Evolutionary conservation across 2,329 filamentous ascomycete genomes (phyloP).

Genomic region (Ophiostoma piceae): DNA sequence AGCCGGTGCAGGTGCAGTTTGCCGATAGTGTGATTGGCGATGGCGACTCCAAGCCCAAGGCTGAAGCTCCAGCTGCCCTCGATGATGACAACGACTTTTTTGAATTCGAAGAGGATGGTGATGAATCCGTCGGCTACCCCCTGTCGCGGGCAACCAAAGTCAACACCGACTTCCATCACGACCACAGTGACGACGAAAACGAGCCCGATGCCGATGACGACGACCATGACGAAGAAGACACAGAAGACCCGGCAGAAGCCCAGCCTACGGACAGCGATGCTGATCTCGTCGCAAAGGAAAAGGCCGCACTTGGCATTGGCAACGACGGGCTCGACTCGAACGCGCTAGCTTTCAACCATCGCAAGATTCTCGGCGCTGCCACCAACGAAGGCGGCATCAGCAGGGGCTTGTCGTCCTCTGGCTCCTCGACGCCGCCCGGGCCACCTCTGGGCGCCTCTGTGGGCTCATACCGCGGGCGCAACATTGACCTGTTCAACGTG

Average conservation of each 20-base stretch:
- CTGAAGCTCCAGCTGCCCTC: not conserved
- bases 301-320: constrained; percentile 16
- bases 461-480: constrained; percentile 39
- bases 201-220: not conserved
- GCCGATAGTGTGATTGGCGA: constrained; percentile 6
- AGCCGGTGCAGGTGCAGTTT: not conserved
- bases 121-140: constrained; percentile 32
- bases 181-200: not conserved
- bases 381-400: not conserved
- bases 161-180: constrained; percentile 20
- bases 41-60: not conserved
- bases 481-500: constrained; percentile 36
- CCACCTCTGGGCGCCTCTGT: constrained; percentile 31
- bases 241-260: constrained; percentile 24
- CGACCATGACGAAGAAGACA: not conserved
- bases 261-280: constrained; percentile 13
- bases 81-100: constrained; percentile 27
- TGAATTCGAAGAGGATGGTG: constrained; percentile 29
- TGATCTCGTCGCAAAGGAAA: constrained; percentile 10
- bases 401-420: not conserved
- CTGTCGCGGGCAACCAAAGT: constrained; percentile 18
- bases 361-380: not conserved
- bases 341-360: constrained; percentile 18
- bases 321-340: constrained; percentile 16
- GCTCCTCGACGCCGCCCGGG: constrained; percentile 18